Conservation (phyloP, 352 stramenopile genomes). For the Lagenidium giganteum region DNA sequence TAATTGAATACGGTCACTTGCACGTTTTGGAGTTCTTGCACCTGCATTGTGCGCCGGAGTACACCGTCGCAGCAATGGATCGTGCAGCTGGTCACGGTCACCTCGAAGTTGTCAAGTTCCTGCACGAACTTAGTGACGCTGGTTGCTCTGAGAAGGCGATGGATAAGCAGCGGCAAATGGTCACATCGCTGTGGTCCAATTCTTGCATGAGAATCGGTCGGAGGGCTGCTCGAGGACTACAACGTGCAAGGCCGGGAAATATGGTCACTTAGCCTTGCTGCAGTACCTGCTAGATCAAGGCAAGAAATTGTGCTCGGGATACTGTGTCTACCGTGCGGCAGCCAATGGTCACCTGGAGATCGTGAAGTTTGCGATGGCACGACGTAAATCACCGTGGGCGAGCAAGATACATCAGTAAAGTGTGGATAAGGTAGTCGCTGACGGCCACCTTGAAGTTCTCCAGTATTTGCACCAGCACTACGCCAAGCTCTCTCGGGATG, state of each 20-base stretch:
- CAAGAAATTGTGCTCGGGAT: too few species aligned
- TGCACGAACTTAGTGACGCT: constrained; percentile 22
- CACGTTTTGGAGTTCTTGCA: constrained; percentile 34
- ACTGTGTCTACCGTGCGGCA: too few species aligned
- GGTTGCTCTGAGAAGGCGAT: constrained; percentile 42
- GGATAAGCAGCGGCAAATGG: constrained; percentile 29
- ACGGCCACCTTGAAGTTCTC: constrained; percentile 38
- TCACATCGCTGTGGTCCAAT: constrained; percentile 38
- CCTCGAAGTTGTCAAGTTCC: constrained; percentile 28
- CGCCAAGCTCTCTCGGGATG: too few species aligned
- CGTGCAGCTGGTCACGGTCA: constrained; percentile 28
- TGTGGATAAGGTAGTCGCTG: too few species aligned
- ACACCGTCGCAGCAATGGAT: constrained; percentile 29
- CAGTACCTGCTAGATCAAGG: too few species aligned
- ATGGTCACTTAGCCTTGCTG: too few species aligned
- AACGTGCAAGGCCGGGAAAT: constrained; percentile 53
- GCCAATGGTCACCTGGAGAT: too few species aligned
- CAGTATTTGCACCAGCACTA: constrained; percentile 36
- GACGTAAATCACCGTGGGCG: too few species aligned
- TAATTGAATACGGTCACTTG: constrained; percentile 23
- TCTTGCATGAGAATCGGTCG: constrained; percentile 27
- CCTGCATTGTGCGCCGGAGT: constrained; percentile 5
- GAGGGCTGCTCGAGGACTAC: constrained; percentile 44
- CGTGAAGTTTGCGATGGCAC: too few species aligned
- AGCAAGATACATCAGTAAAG: too few species aligned